Percentiles rank a stretch among this genome's conserved stretches.
Conservation (phyloP, 2,329 filamentous ascomycete species). For the Cladophialophora psammophila region DNA sequence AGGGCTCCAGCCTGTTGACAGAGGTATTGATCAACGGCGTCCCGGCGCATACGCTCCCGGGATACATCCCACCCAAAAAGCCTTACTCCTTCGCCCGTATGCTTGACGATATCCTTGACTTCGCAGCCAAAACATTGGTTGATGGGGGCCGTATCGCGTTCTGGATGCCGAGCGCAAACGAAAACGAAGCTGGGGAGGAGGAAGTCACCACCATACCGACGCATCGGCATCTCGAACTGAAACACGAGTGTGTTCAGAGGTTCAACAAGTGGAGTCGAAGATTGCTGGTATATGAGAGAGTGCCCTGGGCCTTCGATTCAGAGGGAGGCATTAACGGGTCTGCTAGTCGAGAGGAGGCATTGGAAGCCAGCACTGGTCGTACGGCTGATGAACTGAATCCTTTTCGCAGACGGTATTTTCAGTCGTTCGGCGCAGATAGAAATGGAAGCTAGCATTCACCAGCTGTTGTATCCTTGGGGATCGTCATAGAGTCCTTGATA, state of each 20-base stretch:
- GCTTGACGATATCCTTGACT: slow-evolving; percentile 86
- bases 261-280: slow-evolving; percentile 95
- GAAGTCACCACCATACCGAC: slow-evolving; percentile 47
- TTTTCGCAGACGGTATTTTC: slow-evolving; percentile 63
- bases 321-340: slow-evolving; percentile 7
- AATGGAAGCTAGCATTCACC: slow-evolving; percentile 25
- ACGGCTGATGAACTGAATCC: slow-evolving; percentile 72
- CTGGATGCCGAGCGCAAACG: slow-evolving; percentile 95
- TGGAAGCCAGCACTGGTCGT: slow-evolving; percentile 50
- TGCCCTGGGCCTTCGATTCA: slow-evolving; percentile 59
- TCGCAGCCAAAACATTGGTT: slow-evolving; percentile 78
- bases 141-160: slow-evolving; percentile 82
- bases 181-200: slow-evolving; percentile 77
- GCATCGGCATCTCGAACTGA: slow-evolving; percentile 76
- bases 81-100: slow-evolving; percentile 92
- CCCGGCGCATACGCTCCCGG: slow-evolving; percentile 71
- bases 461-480: background rate
- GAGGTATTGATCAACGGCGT: slow-evolving; percentile 69
- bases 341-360: slow-evolving; percentile 48
- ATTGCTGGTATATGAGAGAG: slow-evolving; percentile 82
- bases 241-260: slow-evolving; percentile 79
- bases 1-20: slow-evolving; percentile 9
- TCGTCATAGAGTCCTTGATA: background rate
- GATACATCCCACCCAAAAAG: slow-evolving; percentile 85
- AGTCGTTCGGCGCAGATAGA: slow-evolving; percentile 28